Evolutionary conservation across 306 rosid genomes (phyloP).

Genomic region (Crotalaria pallida): DNA sequence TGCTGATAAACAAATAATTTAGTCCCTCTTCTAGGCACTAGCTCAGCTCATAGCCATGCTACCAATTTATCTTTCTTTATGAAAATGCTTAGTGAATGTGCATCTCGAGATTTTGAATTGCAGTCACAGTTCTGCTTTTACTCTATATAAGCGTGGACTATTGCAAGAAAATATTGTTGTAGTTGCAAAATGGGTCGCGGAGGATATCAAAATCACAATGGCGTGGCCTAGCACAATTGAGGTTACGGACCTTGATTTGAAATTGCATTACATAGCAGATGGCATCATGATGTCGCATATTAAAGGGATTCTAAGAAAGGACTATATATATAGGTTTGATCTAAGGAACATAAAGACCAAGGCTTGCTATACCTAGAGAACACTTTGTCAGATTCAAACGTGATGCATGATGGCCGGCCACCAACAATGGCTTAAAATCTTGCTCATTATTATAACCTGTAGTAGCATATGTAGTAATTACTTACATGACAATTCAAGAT

Average conservation of each 20-base stretch:
- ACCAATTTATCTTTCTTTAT: neutral
- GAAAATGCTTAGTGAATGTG: neutral
- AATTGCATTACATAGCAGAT: conserved; percentile 22
- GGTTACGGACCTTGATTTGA: neutral
- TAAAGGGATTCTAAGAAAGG: neutral
- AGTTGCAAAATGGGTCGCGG: too few species aligned
- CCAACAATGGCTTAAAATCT: conserved; percentile 50
- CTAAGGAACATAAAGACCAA: neutral
- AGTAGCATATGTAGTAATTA: conserved; percentile 30
- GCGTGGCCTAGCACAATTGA: too few species aligned
- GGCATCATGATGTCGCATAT: conserved; percentile 26
- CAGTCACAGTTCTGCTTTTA: too few species aligned
- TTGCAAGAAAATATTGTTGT: too few species aligned
- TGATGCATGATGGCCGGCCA: conserved; percentile 26
- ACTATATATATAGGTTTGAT: neutral
- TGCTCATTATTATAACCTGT: conserved; percentile 4
- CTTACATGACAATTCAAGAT: conserved; percentile 22
- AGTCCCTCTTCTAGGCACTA: neutral
- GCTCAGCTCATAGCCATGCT: neutral
- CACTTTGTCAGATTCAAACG: conserved; percentile 35
- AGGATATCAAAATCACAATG: neutral
- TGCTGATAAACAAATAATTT: too few species aligned
- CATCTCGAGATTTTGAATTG: too few species aligned
- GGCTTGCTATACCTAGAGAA: conserved; percentile 6
- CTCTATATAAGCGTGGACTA: too few species aligned